Evolutionary conservation across 768 basidiomycete species (phyloP).

Genomic region (Suillus paluster): DNA sequence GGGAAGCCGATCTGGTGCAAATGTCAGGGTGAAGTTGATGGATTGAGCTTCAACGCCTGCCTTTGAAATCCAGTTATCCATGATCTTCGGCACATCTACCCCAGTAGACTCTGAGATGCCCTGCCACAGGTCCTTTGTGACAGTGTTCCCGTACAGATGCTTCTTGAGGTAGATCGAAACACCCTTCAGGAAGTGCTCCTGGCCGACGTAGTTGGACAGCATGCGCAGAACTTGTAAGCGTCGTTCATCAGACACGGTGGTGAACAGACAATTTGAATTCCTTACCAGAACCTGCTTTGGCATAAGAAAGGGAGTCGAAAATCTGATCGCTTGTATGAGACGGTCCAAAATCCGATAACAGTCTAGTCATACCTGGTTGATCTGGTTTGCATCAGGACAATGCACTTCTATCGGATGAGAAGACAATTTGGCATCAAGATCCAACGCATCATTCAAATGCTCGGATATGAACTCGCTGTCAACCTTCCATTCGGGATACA

Average conservation of each 20-base stretch:
- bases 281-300: constrained; percentile 79
- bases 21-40: background rate
- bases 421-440: constrained; percentile 82
- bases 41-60: constrained; percentile 33
- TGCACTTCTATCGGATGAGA: constrained; percentile 95
- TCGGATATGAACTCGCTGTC: constrained; percentile 80
- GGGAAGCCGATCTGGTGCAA: constrained; percentile 77
- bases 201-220: constrained; percentile 86
- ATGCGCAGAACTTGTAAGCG: constrained; percentile 78
- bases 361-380: constrained; percentile 60
- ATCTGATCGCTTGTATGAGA: constrained; percentile 51
- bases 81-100: constrained; percentile 74
- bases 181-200: constrained; percentile 85
- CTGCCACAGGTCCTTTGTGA: constrained; percentile 86
- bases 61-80: constrained; percentile 93
- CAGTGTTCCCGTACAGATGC: constrained; percentile 82
- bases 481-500: constrained; percentile 87
- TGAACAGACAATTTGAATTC: background rate
- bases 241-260: background rate
- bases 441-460: constrained; percentile 76
- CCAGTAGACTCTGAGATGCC: constrained; percentile 80
- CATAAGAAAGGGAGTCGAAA: constrained; percentile 87
- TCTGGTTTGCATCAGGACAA: constrained; percentile 84
- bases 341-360: background rate
- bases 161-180: constrained; percentile 93